phyloP scores from a whole-genome alignment of 2,329 filamentous ascomycete genomes.

The Onygenales sp. region DNA sequence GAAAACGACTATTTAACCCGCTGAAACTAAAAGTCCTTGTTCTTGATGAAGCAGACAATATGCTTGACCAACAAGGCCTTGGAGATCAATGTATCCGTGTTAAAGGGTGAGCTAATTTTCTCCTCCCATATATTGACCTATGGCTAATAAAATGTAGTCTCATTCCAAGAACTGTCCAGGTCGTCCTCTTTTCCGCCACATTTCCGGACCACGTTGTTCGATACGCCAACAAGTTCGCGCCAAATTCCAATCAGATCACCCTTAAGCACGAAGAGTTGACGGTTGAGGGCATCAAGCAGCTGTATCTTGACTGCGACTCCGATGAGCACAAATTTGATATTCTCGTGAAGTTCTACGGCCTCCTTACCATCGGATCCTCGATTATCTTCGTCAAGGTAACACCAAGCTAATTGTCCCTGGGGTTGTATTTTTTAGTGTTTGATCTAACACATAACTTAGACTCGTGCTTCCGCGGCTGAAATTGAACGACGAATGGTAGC shows the following conservation, averaged over 20 bases:
- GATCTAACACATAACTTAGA: conserved; percentile 40
- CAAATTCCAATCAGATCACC: conserved; percentile 75
- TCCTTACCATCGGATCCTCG: conserved; percentile 93
- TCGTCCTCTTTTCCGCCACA: conserved; percentile 91
- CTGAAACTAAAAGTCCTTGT: conserved; percentile 71
- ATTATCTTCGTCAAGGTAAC: conserved; percentile 91
- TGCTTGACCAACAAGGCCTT: conserved; percentile 91
- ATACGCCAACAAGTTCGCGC: conserved; percentile 78
- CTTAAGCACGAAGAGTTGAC: conserved; percentile 86
- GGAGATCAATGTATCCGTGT: conserved; percentile 92
- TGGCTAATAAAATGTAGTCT: conserved; percentile 45
- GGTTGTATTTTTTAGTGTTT: not conserved
- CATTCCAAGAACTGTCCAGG: conserved; percentile 66
- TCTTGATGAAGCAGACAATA: conserved; percentile 96
- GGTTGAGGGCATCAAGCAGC: conserved; percentile 93
- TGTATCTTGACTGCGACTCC: conserved; percentile 86
- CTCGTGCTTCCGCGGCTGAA: conserved; percentile 71
- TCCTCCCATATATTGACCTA: conserved; percentile 1
- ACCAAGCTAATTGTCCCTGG: conserved; percentile 14
- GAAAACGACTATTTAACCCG: conserved; percentile 63
- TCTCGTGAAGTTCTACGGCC: conserved; percentile 84
- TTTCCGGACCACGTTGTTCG: conserved; percentile 76
- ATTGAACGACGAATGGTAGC: conserved; percentile 78
- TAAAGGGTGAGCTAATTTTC: conserved; percentile 55
- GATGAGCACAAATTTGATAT: conserved; percentile 79